Percentiles rank a stretch among this genome's conserved stretches.
phyloP scores from a whole-genome alignment of 139 green algal species.

The Haematococcus sp. region DNA sequence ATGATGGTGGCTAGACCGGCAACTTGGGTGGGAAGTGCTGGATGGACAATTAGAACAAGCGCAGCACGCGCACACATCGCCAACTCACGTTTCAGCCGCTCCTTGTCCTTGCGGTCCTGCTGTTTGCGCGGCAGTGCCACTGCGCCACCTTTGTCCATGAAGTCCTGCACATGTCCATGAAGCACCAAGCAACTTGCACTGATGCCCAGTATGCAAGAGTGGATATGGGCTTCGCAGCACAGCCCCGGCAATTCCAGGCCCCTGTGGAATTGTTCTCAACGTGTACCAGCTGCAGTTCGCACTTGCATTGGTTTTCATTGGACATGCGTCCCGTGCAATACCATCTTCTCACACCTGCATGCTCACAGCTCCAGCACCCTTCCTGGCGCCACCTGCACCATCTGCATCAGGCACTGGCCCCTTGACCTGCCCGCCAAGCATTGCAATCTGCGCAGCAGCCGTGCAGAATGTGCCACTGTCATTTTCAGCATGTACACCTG shows the following conservation, averaged over 20 bases:
- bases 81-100: slow-evolving; percentile 91
- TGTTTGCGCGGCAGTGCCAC: slow-evolving; percentile 57
- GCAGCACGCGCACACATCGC: too few species aligned
- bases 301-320: too few species aligned
- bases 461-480: background rate
- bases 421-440: slow-evolving; percentile 55
- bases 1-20: too few species aligned
- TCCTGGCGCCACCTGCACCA: background rate
- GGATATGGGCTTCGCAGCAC: too few species aligned
- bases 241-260: too few species aligned
- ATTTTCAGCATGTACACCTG: background rate
- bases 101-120: slow-evolving; percentile 83
- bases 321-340: too few species aligned
- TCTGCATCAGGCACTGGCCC: slow-evolving; percentile 12
- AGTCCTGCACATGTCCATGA: slow-evolving; percentile 26
- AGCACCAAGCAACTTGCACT: background rate
- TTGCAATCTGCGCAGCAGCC: slow-evolving; percentile 49
- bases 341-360: slow-evolving; percentile 58
- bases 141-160: slow-evolving; percentile 57
- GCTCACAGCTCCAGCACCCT: slow-evolving; percentile 18
- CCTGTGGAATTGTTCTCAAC: too few species aligned
- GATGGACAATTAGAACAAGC: too few species aligned
- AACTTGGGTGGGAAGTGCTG: too few species aligned
- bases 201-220: too few species aligned
- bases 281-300: too few species aligned